Evolutionary conservation across 148 eudicot genomes (phyloP).

Genomic region (Spergularia bocconei): DNA sequence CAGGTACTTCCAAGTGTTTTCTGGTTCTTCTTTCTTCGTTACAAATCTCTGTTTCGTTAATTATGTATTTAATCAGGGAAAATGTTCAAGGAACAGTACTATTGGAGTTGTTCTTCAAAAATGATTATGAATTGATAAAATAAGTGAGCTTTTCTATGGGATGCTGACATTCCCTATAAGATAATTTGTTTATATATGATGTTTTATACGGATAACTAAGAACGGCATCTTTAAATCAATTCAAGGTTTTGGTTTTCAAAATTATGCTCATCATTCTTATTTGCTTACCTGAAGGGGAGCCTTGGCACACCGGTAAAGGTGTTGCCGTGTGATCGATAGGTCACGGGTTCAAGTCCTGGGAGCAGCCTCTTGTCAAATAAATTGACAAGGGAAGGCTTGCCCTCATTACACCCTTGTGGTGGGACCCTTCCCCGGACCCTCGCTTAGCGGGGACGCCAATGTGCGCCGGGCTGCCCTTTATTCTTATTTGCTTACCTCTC

Average conservation of each 20-base stretch:
- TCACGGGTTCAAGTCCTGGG: no score
- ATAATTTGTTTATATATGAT: neutral
- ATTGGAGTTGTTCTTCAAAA: neutral
- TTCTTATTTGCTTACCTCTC: neutral
- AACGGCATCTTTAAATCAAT: no score
- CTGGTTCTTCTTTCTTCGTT: no score
- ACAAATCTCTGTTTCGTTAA: neutral
- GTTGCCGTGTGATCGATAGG: no score
- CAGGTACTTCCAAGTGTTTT: slow-evolving; percentile 47
- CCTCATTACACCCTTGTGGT: no score
- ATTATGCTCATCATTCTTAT: neutral
- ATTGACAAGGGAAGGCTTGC: no score
- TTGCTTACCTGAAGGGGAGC: neutral
- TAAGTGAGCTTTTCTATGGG: neutral
- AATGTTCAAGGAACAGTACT: neutral
- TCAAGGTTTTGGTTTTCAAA: no score
- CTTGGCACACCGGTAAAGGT: no score
- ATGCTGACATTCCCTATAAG: neutral
- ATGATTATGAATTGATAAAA: neutral
- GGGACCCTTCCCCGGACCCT: no score
- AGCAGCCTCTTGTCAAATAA: no score
- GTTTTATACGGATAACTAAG: neutral
- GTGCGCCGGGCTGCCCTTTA: no score
- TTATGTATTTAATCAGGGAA: neutral
- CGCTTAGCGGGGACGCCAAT: no score